phyloP scores from a whole-genome alignment of 2,329 filamentous ascomycete species.

The Neofusicoccum sp. region DNA sequence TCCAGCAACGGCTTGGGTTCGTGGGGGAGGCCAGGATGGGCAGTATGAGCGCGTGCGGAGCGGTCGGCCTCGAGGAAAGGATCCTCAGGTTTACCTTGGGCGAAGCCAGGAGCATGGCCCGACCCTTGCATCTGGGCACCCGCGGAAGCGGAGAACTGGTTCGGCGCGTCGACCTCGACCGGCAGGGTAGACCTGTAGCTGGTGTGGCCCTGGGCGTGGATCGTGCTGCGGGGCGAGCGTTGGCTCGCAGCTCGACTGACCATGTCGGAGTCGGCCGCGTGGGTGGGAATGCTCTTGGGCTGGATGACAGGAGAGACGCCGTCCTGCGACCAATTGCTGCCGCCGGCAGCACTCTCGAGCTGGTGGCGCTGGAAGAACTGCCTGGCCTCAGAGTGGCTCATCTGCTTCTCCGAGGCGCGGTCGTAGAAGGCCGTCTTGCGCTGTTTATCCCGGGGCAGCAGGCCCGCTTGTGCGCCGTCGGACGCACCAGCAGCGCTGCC shows the following conservation, averaged over 20 bases:
- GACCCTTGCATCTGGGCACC: conserved; percentile 34
- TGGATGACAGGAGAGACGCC: conserved; percentile 46
- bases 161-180: conserved; percentile 37
- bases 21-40: conserved; percentile 57
- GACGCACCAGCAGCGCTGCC: conserved; percentile 25
- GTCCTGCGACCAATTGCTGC: conserved; percentile 39
- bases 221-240: conserved; percentile 43
- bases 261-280: conserved; percentile 39
- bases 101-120: conserved; percentile 22
- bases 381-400: conserved; percentile 93
- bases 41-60: conserved; percentile 51
- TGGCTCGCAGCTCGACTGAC: conserved; percentile 46
- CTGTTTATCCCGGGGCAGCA: conserved; percentile 56
- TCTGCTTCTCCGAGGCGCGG: conserved; percentile 88
- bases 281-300: conserved; percentile 47
- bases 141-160: conserved; percentile 32
- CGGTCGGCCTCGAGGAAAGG: conserved; percentile 50
- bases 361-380: conserved; percentile 93
- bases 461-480: conserved; percentile 33
- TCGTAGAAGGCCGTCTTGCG: conserved; percentile 87
- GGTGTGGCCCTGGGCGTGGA: conserved; percentile 15
- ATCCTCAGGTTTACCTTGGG: conserved; percentile 26
- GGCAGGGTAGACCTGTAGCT: conserved; percentile 35
- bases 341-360: conserved; percentile 57
- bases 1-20: conserved; percentile 59